A percentile compares a stretch with the other conserved stretches of the same genome.
phyloP scores from a whole-genome alignment of 1,284 basidiomycete genomes.

The Rhodotorula glutinis region DNA sequence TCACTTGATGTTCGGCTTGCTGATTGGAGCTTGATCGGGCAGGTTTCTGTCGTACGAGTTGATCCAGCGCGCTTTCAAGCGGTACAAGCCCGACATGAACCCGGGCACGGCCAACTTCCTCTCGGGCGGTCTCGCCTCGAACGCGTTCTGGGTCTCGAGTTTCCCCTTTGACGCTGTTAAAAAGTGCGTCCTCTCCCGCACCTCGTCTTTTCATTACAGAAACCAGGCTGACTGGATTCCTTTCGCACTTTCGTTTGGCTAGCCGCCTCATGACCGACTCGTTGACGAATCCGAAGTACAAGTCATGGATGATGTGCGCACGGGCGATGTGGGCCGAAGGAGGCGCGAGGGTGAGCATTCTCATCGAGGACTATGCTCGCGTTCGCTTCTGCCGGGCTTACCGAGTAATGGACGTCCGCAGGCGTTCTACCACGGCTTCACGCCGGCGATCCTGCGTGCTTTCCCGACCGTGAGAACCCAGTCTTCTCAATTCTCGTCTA shows the following conservation, averaged over 20 bases:
- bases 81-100: constrained; percentile 25
- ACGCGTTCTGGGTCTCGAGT: constrained; percentile 6
- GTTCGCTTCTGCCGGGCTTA: no score
- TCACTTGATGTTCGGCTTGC: no score
- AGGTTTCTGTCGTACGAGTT: constrained; percentile 48
- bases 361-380: no score
- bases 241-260: no score
- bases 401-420: constrained; percentile 12
- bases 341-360: constrained; percentile 51
- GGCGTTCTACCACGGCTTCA: constrained; percentile 58
- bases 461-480: constrained; percentile 57
- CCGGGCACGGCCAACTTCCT: constrained; percentile 61
- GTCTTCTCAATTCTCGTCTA: no score
- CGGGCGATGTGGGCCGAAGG: constrained; percentile 56
- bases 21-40: not conserved
- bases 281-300: constrained; percentile 57
- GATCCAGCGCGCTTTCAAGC: constrained; percentile 41
- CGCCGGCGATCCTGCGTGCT: constrained; percentile 62
- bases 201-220: constrained; percentile 3
- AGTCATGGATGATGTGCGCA: constrained; percentile 56
- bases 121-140: constrained; percentile 59
- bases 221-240: no score
- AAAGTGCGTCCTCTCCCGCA: constrained; percentile 56
- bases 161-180: constrained; percentile 65
- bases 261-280: constrained; percentile 50